phyloP scores from a whole-genome alignment of 352 stramenopile genomes.

The Blastocystis sp. region DNA sequence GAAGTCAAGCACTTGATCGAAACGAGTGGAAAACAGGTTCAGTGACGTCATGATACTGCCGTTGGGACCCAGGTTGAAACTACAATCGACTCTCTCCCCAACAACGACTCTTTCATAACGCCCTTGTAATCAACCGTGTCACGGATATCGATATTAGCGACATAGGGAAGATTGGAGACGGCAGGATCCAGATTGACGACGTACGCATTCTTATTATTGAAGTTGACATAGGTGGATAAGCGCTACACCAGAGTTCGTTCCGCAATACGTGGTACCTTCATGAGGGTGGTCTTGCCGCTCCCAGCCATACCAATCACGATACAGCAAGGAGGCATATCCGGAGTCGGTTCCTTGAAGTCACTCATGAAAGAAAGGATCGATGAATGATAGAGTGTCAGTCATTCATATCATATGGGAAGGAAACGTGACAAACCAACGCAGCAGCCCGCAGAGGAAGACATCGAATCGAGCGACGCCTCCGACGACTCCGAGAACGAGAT shows the following conservation, averaged over 20 bases:
- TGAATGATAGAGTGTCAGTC: background rate
- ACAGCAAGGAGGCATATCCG: constrained; percentile 61
- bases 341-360: constrained; percentile 2
- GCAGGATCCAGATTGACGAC: constrained; percentile 94
- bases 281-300: constrained; percentile 85
- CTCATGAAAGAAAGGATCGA: background rate
- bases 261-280: constrained; percentile 69
- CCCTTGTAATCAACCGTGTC: constrained; percentile 96
- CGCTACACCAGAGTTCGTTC: constrained; percentile 57
- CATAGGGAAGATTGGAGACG: constrained; percentile 84
- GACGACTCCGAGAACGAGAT: background rate
- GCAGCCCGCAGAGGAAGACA: background rate
- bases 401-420: background rate
- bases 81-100: too few species aligned
- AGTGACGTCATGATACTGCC: constrained; percentile 95
- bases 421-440: background rate
- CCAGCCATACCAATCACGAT: constrained; percentile 89
- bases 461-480: background rate
- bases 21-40: constrained; percentile 97
- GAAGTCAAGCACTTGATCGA: constrained; percentile 81
- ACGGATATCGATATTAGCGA: constrained; percentile 92
- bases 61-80: constrained; percentile 83
- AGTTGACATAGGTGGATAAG: constrained; percentile 57
- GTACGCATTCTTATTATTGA: constrained; percentile 73
- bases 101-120: constrained; percentile 62